A percentile compares a stretch with the other conserved stretches of the same genome.
These are phyloP conservation scores for Catharanthus roseus DNA, from an alignment of 257 asterid genomes.

Conservation along the genomic window DNA sequence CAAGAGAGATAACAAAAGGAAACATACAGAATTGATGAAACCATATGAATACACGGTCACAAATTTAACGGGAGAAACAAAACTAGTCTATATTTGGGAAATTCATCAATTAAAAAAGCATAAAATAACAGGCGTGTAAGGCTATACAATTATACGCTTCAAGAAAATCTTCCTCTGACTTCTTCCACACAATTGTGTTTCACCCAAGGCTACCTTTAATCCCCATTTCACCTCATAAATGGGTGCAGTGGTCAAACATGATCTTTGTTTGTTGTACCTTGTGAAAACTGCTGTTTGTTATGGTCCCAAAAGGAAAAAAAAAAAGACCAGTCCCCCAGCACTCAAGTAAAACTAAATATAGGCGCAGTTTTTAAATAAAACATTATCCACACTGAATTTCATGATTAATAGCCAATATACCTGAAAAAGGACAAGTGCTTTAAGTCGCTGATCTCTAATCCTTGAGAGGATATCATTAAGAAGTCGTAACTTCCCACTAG, in stretches of 20 bases:
- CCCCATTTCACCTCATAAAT: neutral
- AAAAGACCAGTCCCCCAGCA: neutral
- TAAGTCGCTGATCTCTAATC: slow-evolving; percentile 44
- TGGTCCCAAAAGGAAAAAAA: neutral
- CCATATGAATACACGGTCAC: neutral
- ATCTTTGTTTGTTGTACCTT: neutral
- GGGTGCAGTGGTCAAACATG: neutral
- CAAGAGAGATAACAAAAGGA: slow-evolving; percentile 9
- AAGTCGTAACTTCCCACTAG: slow-evolving; percentile 78
- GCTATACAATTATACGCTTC: neutral
- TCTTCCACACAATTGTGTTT: neutral
- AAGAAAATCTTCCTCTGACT: neutral
- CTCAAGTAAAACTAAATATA: no score
- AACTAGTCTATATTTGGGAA: neutral
- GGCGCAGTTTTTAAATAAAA: slow-evolving; percentile 1
- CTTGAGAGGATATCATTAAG: slow-evolving; percentile 69
- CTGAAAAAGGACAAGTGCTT: slow-evolving; percentile 76
- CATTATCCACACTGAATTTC: neutral
- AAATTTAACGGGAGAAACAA: no score
- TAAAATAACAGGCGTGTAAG: neutral
- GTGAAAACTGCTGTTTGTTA: neutral
- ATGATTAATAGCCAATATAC: slow-evolving; percentile 28
- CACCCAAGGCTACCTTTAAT: neutral
- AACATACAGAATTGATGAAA: neutral
- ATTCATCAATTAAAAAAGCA: neutral